These are phyloP conservation scores for Eucalyptus regnans DNA, from an alignment of 345 rosid species.

Conservation along the genomic window DNA sequence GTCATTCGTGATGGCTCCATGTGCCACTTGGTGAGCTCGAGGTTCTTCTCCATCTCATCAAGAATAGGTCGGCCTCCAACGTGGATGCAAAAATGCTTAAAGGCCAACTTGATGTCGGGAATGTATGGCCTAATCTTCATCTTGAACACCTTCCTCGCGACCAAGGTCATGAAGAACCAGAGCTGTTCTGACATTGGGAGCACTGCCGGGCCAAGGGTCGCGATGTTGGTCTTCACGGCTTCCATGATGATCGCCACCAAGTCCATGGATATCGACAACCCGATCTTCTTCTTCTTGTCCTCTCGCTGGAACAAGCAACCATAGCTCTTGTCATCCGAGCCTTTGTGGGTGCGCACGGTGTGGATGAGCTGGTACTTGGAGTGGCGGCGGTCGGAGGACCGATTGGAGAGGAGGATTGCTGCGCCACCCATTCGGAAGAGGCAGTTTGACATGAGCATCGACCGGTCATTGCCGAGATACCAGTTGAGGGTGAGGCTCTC, in stretches of 20 bases:
- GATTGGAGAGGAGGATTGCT: slow-evolving; percentile 43
- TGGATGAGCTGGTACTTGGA: slow-evolving; percentile 48
- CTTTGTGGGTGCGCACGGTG: slow-evolving; percentile 48
- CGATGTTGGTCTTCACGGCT: slow-evolving; percentile 50
- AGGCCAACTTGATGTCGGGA: slow-evolving; percentile 60
- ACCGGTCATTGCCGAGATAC: slow-evolving; percentile 37
- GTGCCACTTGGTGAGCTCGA: slow-evolving; percentile 45
- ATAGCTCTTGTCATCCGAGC: slow-evolving; percentile 34
- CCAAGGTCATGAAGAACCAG: slow-evolving; percentile 16
- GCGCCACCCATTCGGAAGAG: slow-evolving; percentile 42
- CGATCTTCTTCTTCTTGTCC: slow-evolving; percentile 20
- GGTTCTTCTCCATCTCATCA: slow-evolving; percentile 55
- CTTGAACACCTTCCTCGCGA: slow-evolving; percentile 27
- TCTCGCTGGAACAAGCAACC: slow-evolving; percentile 43
- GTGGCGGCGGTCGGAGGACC: slow-evolving; percentile 13
- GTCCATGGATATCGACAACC: slow-evolving; percentile 46
- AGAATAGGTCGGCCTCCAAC: slow-evolving; percentile 58
- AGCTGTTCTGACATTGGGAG: slow-evolving; percentile 52
- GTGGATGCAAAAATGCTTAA: slow-evolving; percentile 70
- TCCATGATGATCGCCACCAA: slow-evolving; percentile 43
- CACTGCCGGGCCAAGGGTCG: slow-evolving; percentile 53
- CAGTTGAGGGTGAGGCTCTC: slow-evolving; percentile 36
- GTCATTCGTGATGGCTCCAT: slow-evolving; percentile 80
- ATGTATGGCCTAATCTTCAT: slow-evolving; percentile 41
- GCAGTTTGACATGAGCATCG: slow-evolving; percentile 52